Base-by-base conservation (phyloP, 169 alveolate species). In the Toxoplasma gondii region DNA sequence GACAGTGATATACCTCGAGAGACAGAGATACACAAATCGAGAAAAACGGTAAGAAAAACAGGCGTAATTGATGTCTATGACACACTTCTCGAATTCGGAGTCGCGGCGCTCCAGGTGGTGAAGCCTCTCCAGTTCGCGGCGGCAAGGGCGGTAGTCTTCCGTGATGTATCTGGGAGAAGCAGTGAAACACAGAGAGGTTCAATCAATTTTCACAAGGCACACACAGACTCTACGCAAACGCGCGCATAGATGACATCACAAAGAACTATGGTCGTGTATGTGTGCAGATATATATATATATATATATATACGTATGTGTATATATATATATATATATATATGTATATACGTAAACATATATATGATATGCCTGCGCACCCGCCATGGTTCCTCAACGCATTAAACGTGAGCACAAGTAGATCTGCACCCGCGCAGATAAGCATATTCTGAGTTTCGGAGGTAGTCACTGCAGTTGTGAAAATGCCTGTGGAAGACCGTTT, bases 121-220 rank as follows among this genome's bases (percentile, higher is more conserved):
- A 16, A 88, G 84, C 16, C 93, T 31, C 84, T 88, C 93, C 0
- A 88, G 84, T n/a, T 88, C 93, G 34, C 93, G 45, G 43, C 93
- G 69, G 34, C 93, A 38, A 2, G 93, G 93, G 39, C 93, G 82
- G 84, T 88, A 88, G 64, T 88, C 93, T 36, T 88, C 93, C n/a
- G 69, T 12, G 58, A 88, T 88, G 93, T 88, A 88, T 38, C 93
- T 88, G 93, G 0, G 36, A 24, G 10, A 49, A 1, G 38, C 31
- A 31, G 69, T 1, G 7, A 38, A 74, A 4, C 39, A 22, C 5
- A 74, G 86, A 74, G 41, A 69, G 34, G 22, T 24, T 34, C 12
- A 31, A 5, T 24, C n/a, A 69, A 7, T 27, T 49, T 4, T 49
- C 12, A 4, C 4, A 4, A 19, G 5, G 7, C 74, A 19, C 74